Conservation (phyloP, 73 alveolate species). For the Breviolum minutum region DNA sequence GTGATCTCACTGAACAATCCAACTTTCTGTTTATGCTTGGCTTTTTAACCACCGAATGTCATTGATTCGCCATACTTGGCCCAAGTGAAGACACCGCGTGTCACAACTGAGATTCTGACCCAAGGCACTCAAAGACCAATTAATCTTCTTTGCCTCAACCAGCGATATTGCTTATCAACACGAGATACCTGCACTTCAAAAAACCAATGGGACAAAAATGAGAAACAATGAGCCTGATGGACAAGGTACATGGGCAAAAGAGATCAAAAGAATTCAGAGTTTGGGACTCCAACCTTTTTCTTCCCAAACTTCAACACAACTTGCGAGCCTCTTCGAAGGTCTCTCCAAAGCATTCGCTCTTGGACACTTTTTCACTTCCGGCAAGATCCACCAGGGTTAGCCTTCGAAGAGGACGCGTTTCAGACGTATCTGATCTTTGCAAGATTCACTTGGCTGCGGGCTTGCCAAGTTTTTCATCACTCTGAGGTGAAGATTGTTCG, state of each 20-base stretch:
- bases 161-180: not conserved
- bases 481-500: conserved; percentile 47
- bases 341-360: conserved; percentile 59
- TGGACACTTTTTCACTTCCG: conserved; percentile 73
- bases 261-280: too few relatives aligned
- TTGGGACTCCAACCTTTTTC: not conserved
- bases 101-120: conserved; percentile 3
- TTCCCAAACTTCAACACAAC: not conserved
- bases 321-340: conserved; percentile 25
- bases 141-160: conserved; percentile 68
- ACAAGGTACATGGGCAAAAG: too few relatives aligned
- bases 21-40: too few relatives aligned
- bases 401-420: not conserved
- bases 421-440: not conserved
- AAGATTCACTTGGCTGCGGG: not conserved
- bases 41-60: too few relatives aligned
- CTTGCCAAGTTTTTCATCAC: conserved; percentile 74
- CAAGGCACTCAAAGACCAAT: conserved; percentile 70
- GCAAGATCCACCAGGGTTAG: conserved; percentile 65
- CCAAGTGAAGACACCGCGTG: too few relatives aligned
- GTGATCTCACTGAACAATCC: too few relatives aligned
- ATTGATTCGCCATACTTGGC: too few relatives aligned
- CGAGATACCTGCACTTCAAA: not conserved
- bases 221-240: too few relatives aligned
- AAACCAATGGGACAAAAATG: too few relatives aligned